Evolutionary conservation across 1,139 yeast species (phyloP), one percentile per base, ranked within the genome.

Genomic region (Schwanniomyces etchellsii): DNA sequence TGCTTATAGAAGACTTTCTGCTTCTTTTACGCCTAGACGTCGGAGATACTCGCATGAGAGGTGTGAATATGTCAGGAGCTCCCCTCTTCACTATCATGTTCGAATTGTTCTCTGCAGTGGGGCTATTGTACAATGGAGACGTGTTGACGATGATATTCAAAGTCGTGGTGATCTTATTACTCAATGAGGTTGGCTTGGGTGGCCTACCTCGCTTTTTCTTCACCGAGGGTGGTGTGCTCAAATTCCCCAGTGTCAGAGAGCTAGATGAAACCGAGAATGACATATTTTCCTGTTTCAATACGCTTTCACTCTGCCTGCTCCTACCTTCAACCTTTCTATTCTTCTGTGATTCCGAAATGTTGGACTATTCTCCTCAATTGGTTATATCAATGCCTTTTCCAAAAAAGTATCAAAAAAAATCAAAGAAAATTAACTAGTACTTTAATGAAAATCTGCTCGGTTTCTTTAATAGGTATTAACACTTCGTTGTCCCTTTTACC

Each of bases 151-250:
- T 57, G 43, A 67, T 65, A 44, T 67, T 67, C 43, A 66, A 50
- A 12, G 72, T 63, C 32, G 64, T 57, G 28, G 70, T 62, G 39
- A 64, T 64, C 38, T 56, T 58, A 38, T 55, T 59, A 28, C 62
- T 49, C 22, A 64, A 50, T n/a, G 67, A 60, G 22, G 58, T 49
- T 2, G 68, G 59, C 48, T 67, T 67, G 18, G 74, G 73, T 5
- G 74, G 74, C 45, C 74, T 54, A 12, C 74, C 74, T 43, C 74
- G 49, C 42, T 64, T 67, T 35, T 64, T 52, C 38, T 61, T 62
- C 22, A 21, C 27, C 29, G 29, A 28, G 24, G 33, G 18, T 4
- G 30, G 31, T n/a, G 35, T 20, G 14, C 7, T 13, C 7, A 13
- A 10, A 11, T 11, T 23, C 14, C 25, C 25, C 12, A 11, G 9